Percentiles rank a stretch among this genome's conserved stretches.
These are phyloP conservation scores for Primulina huaijiensis DNA, from an alignment of 257 asterid genomes.

Conservation along the genomic window DNA sequence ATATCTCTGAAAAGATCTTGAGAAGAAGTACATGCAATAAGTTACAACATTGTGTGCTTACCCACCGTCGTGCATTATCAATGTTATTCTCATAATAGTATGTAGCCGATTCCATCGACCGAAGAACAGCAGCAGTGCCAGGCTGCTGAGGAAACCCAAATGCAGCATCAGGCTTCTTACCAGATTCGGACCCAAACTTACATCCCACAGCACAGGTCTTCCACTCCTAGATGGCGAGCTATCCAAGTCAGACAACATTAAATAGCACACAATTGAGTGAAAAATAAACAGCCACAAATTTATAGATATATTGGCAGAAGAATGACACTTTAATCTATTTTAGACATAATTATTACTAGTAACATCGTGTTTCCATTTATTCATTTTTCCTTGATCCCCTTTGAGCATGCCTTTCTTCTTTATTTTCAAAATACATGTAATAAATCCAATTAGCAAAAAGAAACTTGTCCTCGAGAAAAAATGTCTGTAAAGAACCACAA, in stretches of 20 bases:
- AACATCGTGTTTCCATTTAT: no score
- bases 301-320: background rate
- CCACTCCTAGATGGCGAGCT: conserved; percentile 51
- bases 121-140: conserved; percentile 56
- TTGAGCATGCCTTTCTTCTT: background rate
- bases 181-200: conserved; percentile 44
- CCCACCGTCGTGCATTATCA: conserved; percentile 93
- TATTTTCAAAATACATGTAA: background rate
- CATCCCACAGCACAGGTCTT: conserved; percentile 77
- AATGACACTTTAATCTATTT: background rate
- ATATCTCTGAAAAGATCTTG: background rate
- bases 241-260: conserved; percentile 18
- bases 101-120: conserved; percentile 90
- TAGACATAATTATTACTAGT: no score
- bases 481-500: conserved; percentile 13
- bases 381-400: background rate
- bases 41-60: conserved; percentile 58
- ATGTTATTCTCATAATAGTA: conserved; percentile 74
- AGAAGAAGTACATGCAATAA: conserved; percentile 21
- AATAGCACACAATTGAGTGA: background rate
- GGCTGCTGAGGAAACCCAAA: conserved; percentile 49
- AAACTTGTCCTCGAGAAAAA: conserved; percentile 15
- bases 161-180: conserved; percentile 67
- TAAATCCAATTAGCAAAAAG: conserved; percentile 6
- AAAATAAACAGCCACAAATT: background rate